phyloP scores from a whole-genome alignment of 2,329 filamentous ascomycete genomes.

The Chaetomium globosum region DNA sequence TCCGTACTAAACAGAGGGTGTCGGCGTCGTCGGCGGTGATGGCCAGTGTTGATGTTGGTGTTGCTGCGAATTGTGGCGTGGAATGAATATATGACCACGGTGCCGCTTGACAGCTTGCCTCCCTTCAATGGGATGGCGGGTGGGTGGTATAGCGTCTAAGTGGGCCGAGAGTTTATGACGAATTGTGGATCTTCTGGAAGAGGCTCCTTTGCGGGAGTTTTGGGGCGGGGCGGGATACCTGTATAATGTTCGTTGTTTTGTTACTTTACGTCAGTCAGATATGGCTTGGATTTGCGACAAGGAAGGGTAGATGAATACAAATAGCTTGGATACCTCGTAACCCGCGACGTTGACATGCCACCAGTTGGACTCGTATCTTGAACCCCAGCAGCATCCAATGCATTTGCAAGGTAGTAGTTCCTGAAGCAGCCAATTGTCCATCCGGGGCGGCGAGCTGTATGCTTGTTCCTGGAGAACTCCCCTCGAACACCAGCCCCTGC shows the following conservation, averaged over 20 bases:
- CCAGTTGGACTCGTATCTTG: neutral
- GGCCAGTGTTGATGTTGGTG: neutral
- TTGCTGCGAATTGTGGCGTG: neutral
- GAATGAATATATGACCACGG: slow-evolving; percentile 22
- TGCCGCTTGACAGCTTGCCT: neutral
- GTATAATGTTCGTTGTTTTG: slow-evolving; percentile 35
- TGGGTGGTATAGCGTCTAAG: slow-evolving; percentile 13
- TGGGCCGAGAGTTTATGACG: slow-evolving; percentile 21
- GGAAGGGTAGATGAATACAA: slow-evolving; percentile 32
- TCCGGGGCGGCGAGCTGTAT: too few species aligned
- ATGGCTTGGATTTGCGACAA: slow-evolving; percentile 18
- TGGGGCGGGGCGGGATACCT: slow-evolving; percentile 26
- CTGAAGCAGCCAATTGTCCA: too few species aligned
- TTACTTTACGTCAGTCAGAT: slow-evolving; percentile 29
- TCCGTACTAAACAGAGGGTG: slow-evolving; percentile 49
- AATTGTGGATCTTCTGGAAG: slow-evolving; percentile 21
- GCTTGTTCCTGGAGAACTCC: neutral
- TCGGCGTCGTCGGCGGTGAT: neutral
- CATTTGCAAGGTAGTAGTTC: too few species aligned
- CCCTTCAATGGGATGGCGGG: neutral
- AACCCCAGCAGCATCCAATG: neutral
- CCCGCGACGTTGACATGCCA: neutral
- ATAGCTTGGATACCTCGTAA: slow-evolving; percentile 25
- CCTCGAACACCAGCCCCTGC: neutral
- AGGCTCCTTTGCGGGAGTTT: slow-evolving; percentile 30